Percentiles rank a stretch among this genome's conserved stretches.
phyloP scores from a whole-genome alignment of 176 grass and related monocot species.

The Eleusine indica region DNA sequence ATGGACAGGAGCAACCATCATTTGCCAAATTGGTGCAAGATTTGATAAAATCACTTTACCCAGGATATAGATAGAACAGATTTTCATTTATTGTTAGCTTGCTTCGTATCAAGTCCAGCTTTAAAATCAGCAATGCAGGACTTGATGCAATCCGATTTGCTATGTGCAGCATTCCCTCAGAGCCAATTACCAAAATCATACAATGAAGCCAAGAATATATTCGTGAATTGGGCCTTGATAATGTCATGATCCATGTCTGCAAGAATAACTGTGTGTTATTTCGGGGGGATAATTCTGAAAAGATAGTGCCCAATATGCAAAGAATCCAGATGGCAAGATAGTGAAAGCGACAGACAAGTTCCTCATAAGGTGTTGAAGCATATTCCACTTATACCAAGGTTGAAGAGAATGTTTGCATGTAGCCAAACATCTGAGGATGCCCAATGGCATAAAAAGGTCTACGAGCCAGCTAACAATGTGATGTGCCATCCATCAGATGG shows the following conservation, averaged over 20 bases:
- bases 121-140: neutral
- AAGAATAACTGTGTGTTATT: slow-evolving; percentile 7
- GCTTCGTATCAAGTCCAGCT: neutral
- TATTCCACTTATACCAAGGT: slow-evolving; percentile 6
- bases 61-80: neutral
- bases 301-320: neutral
- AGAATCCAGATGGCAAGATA: neutral
- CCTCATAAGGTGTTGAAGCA: neutral
- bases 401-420: slow-evolving; percentile 6
- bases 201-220: neutral
- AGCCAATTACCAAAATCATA: neutral
- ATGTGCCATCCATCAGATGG: neutral
- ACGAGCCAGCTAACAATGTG: neutral
- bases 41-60: too few relatives aligned
- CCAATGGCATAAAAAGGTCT: neutral
- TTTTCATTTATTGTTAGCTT: neutral
- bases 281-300: neutral
- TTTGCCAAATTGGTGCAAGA: too few relatives aligned
- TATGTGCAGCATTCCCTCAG: neutral
- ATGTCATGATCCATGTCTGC: neutral
- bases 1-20: too few relatives aligned
- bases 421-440: neutral
- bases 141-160: neutral
- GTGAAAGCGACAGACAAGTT: neutral
- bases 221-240: neutral